Evolutionary conservation across 169 alveolate genomes (phyloP).

Genomic region (Haemoproteus tartakovskyi): DNA sequence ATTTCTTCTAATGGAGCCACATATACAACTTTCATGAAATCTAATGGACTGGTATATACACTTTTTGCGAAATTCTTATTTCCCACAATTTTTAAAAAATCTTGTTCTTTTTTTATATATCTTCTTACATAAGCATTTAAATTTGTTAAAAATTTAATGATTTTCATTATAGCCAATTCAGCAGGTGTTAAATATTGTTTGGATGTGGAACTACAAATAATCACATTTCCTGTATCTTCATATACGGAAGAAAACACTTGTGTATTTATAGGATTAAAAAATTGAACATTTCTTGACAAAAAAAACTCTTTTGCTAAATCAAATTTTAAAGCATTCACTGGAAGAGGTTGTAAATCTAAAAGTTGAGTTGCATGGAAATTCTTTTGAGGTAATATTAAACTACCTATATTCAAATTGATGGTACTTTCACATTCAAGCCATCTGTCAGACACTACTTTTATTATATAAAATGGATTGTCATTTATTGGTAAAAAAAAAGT

Average conservation of each 20-base stretch:
- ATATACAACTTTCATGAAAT: constrained; percentile 34
- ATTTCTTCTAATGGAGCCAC: constrained; percentile 53
- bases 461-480: constrained; percentile 90
- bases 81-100: constrained; percentile 9
- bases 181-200: constrained; percentile 38
- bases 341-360: constrained; percentile 93
- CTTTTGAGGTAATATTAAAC: constrained; percentile 90
- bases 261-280: constrained; percentile 71
- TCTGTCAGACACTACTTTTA: constrained; percentile 95
- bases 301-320: constrained; percentile 82
- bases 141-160: background rate
- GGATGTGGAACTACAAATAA: constrained; percentile 69
- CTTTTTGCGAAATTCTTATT: constrained; percentile 6
- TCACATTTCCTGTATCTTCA: constrained; percentile 66
- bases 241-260: constrained; percentile 71
- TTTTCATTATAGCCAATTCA: constrained; percentile 7
- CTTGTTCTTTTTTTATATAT: constrained; percentile 8
- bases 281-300: constrained; percentile 45
- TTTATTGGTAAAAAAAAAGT: constrained; percentile 94
- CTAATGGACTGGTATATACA: constrained; percentile 7
- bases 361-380: constrained; percentile 91
- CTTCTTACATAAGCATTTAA: constrained; percentile 4
- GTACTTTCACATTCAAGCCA: constrained; percentile 80
- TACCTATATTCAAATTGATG: constrained; percentile 69
- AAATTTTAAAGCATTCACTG: constrained; percentile 85